These are phyloP conservation scores for Aspergillus awamori DNA, from an alignment of 2,329 filamentous ascomycete genomes.

Conservation along the genomic window DNA sequence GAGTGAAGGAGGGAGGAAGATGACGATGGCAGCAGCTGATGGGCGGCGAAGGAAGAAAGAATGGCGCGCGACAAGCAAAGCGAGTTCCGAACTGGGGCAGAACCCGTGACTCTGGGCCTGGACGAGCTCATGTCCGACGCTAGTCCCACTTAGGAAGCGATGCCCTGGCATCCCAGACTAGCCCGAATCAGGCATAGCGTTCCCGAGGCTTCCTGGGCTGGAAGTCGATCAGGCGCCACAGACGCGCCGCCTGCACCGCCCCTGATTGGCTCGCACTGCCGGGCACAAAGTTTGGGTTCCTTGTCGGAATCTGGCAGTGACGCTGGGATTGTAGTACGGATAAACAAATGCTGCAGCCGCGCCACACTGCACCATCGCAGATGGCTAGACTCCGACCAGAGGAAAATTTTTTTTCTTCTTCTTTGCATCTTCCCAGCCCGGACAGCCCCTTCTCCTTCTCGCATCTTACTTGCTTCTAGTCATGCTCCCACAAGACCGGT, in stretches of 20 bases:
- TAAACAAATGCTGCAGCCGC: slow-evolving; percentile 10
- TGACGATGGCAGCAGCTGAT: slow-evolving; percentile 24
- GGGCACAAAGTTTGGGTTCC: slow-evolving; percentile 21
- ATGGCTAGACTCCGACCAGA: neutral
- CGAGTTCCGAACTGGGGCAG: slow-evolving; percentile 27
- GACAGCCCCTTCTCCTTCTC: neutral
- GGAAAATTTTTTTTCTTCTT: neutral
- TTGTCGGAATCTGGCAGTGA: slow-evolving; percentile 10
- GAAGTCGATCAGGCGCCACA: slow-evolving; percentile 33
- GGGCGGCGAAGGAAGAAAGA: slow-evolving; percentile 7
- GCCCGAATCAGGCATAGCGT: slow-evolving; percentile 34
- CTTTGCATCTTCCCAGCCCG: neutral
- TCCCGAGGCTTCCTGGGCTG: slow-evolving; percentile 35
- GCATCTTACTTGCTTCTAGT: neutral
- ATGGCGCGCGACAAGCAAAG: slow-evolving; percentile 9
- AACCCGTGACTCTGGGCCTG: slow-evolving; percentile 40
- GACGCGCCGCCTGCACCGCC: slow-evolving; percentile 17
- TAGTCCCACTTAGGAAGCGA: slow-evolving; percentile 33
- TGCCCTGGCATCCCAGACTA: slow-evolving; percentile 21
- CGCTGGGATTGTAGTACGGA: slow-evolving; percentile 15
- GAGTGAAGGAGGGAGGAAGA: slow-evolving; percentile 9
- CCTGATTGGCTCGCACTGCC: slow-evolving; percentile 23
- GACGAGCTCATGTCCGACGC: slow-evolving; percentile 28
- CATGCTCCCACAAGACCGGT: neutral
- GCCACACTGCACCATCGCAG: neutral